These are phyloP conservation scores for Sporothrix protearum DNA, from an alignment of 2,329 filamentous ascomycete genomes.

Conservation along the genomic window DNA sequence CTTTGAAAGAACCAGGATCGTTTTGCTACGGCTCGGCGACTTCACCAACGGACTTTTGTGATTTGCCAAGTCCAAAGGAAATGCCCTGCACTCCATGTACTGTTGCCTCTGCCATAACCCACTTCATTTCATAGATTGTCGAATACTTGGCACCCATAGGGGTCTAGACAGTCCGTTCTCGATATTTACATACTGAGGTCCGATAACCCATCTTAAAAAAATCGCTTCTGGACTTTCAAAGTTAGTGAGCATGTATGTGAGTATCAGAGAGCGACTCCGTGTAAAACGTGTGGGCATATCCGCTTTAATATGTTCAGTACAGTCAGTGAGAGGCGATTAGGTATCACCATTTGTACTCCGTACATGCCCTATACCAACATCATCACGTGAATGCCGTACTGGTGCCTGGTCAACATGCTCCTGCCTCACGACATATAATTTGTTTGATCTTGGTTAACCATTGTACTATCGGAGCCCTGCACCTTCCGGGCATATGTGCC, in stretches of 20 bases:
- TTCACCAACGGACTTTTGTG: background rate
- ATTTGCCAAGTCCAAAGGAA: background rate
- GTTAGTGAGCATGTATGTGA: background rate
- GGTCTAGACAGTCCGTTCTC: background rate
- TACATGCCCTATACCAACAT: too few species aligned
- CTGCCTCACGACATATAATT: background rate
- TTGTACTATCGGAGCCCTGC: too few species aligned
- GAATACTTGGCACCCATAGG: background rate
- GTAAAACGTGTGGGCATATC: too few species aligned
- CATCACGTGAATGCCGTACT: background rate
- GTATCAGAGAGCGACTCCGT: too few species aligned
- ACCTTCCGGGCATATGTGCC: background rate
- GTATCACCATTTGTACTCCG: too few species aligned
- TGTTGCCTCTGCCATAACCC: background rate
- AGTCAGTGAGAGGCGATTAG: too few species aligned
- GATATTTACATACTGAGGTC: background rate
- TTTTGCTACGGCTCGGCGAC: background rate
- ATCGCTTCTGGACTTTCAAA: background rate
- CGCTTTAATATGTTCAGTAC: too few species aligned
- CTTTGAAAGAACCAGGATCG: background rate
- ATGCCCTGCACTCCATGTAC: background rate
- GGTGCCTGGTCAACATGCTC: background rate
- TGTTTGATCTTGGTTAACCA: background rate
- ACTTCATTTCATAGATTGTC: background rate
- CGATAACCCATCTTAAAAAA: background rate